Base-by-base conservation (phyloP, 129 eudicot genomes). In the Helichrysum umbraculigerum region DNA sequence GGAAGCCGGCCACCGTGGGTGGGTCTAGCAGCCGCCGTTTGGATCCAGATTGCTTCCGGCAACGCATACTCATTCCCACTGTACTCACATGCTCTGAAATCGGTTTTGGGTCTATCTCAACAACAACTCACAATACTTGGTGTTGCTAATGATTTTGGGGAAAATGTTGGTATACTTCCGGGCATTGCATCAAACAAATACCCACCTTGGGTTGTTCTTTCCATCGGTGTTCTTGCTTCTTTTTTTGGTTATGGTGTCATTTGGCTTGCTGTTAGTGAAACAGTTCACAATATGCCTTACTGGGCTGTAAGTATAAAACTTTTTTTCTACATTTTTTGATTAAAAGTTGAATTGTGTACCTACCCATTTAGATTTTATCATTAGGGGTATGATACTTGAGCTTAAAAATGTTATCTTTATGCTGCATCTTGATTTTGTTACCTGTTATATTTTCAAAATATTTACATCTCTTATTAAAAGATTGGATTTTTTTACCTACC, bases 1-100 rank as follows among this genome's bases (percentile, higher is more conserved):
- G 98, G 98, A 12, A 93, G 82, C 58, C 81, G 98, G 71, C 98
- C 98, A 70, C 98, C 98, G 47, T 93, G 98, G 98, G 98, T 93
- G 59, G 97, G 98, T n/a, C 83, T 93, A 20, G 97, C 89, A 14
- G 98, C 98, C 2, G 96, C 98, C 7, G 96, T 88, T 35, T 92
- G 98, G 98, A 89, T 92, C 59, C 88, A 90, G 76, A 86, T 92
- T 34, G 91, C 94, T 44, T 87, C 96, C 44, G 98, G 98, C 17
- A 89, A 81, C 82, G 84, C 89, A 16, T 92, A 92, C 70, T 79
- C 88, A 25, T 92, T 92, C 71, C 93, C 98, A 47, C 85, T 92
- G 0, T 92, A 87, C 68, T 90, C 98, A 5, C 84, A 82, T 15
- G 16, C 92, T 0, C 72, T 92, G 17, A 92, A 92, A 76, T 85